These are phyloP conservation scores for Oryza nivara DNA, from an alignment of 176 grass and related monocot species.

Conservation along the genomic window DNA sequence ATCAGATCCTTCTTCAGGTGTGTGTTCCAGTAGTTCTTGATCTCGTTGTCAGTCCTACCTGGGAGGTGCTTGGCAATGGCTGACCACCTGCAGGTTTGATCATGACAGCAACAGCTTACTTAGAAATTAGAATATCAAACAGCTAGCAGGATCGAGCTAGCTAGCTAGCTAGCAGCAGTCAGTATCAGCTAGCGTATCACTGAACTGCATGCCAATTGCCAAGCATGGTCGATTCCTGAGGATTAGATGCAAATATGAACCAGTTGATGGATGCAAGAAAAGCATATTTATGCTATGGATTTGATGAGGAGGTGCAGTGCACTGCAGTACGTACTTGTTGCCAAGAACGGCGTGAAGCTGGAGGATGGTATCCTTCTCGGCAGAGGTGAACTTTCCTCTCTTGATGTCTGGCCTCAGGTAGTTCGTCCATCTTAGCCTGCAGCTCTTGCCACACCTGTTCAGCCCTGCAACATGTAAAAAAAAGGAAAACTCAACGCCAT, in stretches of 20 bases:
- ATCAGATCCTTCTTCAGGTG: constrained; percentile 99
- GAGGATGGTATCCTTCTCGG: constrained; percentile 92
- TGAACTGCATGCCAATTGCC: background rate
- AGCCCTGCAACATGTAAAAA: constrained; percentile 48
- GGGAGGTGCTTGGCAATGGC: constrained; percentile 79
- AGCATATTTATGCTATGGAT: constrained; percentile 8
- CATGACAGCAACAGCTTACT: background rate
- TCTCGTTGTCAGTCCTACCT: constrained; percentile 86
- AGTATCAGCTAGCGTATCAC: background rate
- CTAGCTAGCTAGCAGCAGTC: background rate
- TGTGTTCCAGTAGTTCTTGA: constrained; percentile 99
- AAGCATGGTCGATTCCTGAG: background rate
- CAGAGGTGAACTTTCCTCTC: constrained; percentile 85
- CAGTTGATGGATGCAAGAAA: constrained; percentile 21
- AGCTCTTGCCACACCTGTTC: constrained; percentile 98
- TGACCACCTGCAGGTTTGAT: constrained; percentile 77
- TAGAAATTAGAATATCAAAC: background rate
- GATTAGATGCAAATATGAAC: constrained; percentile 18
- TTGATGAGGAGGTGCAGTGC: constrained; percentile 6
- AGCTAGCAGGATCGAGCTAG: background rate
- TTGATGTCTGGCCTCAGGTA: constrained; percentile 96
- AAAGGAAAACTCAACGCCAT: no score
- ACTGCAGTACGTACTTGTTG: constrained; percentile 69
- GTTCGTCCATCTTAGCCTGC: constrained; percentile 98
- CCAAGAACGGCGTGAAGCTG: constrained; percentile 81